phyloP scores from a whole-genome alignment of 2,329 filamentous ascomycete genomes.

The Beauveria brongniartii region DNA sequence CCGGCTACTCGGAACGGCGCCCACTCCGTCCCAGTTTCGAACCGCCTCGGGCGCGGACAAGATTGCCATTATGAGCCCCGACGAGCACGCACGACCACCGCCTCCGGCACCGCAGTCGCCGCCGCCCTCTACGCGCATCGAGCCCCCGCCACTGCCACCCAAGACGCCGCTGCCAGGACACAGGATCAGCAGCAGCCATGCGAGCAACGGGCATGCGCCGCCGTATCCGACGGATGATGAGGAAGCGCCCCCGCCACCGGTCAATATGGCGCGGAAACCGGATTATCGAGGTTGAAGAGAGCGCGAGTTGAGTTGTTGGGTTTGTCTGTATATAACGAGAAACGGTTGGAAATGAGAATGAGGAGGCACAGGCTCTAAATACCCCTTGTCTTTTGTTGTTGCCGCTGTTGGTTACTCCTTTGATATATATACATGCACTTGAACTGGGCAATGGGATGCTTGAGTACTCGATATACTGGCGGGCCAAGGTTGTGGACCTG shows the following conservation, averaged over 20 bases:
- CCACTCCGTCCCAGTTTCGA: constrained; percentile 51
- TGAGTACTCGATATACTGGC: too few species aligned
- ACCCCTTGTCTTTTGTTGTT: not conserved
- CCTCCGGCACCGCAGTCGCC: constrained; percentile 20
- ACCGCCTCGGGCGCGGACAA: constrained; percentile 53
- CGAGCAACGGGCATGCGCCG: constrained; percentile 30
- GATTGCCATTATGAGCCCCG: constrained; percentile 53
- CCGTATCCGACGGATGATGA: constrained; percentile 65
- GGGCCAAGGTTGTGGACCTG: too few species aligned
- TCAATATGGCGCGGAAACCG: constrained; percentile 82
- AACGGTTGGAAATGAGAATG: not conserved
- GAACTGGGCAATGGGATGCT: too few species aligned
- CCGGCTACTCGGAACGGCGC: constrained; percentile 46
- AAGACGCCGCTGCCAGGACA: constrained; percentile 63
- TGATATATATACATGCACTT: too few species aligned
- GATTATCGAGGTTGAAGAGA: constrained; percentile 47
- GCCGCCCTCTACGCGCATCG: constrained; percentile 30
- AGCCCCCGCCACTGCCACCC: constrained; percentile 65
- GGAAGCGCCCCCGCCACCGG: constrained; percentile 72
- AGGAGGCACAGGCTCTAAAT: not conserved
- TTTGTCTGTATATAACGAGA: too few species aligned
- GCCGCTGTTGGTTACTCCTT: too few species aligned
- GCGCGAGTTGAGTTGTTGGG: too few species aligned
- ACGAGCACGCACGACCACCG: constrained; percentile 44
- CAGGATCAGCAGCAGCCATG: constrained; percentile 17